Conservation (phyloP, 805 yeast genomes). For the Candida montana region DNA sequence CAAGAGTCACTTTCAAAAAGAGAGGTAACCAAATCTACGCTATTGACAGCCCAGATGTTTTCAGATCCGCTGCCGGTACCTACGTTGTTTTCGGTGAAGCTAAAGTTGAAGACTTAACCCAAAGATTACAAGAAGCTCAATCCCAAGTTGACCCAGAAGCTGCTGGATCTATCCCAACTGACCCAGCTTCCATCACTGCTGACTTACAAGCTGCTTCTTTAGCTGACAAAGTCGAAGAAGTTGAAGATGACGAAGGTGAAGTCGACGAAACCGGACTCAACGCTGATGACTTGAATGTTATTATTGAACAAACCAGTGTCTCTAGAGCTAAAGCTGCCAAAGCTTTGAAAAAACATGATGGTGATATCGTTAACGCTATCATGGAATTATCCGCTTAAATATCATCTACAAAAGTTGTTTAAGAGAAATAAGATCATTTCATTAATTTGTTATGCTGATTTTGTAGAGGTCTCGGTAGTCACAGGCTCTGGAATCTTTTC, state of each 20-base stretch:
- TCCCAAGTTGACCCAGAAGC: constrained; percentile 28
- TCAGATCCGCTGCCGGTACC: constrained; percentile 87
- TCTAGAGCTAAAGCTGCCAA: constrained; percentile 86
- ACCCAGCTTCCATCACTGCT: constrained; percentile 76
- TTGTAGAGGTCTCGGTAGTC: not conserved
- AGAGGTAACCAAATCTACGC: constrained; percentile 88
- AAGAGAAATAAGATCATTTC: not conserved
- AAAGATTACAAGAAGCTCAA: constrained; percentile 81
- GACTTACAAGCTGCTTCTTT: constrained; percentile 70
- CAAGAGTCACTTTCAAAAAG: constrained; percentile 93
- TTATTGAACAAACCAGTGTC: constrained; percentile 87
- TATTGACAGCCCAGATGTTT: constrained; percentile 91
- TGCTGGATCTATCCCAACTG: constrained; percentile 38
- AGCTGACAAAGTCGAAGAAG: constrained; percentile 37
- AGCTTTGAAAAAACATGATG: constrained; percentile 82
- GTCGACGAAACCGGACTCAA: constrained; percentile 85
- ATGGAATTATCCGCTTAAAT: constrained; percentile 55
- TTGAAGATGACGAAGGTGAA: constrained; percentile 56
- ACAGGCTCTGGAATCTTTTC: not conserved
- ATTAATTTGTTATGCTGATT: too few species aligned
- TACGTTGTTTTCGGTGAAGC: constrained; percentile 98
- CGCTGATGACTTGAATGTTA: constrained; percentile 75
- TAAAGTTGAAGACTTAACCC: constrained; percentile 88
- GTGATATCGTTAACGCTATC: constrained; percentile 94
- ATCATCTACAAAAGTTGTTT: not conserved